A percentile compares a stretch with the other conserved stretches of the same genome.
These are phyloP conservation scores for Cladosporium colombiae DNA, from an alignment of 2,329 filamentous ascomycete genomes.

Conservation along the genomic window DNA sequence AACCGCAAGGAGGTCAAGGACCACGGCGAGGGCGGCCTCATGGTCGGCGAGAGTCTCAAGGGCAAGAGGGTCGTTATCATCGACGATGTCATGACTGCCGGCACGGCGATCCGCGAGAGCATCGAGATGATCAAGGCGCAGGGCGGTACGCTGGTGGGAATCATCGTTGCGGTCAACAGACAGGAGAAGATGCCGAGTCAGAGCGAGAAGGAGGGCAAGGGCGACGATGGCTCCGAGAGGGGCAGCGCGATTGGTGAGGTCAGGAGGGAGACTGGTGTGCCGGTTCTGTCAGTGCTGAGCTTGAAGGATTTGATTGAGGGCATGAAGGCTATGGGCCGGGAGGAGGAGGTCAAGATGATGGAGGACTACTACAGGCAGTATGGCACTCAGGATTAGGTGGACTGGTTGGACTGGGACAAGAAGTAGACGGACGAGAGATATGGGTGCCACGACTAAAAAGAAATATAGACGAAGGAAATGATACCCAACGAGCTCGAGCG, in stretches of 20 bases:
- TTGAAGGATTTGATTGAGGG: slow-evolving; percentile 71
- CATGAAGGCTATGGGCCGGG: slow-evolving; percentile 45
- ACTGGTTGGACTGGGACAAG: too few relatives aligned
- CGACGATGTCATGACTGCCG: slow-evolving; percentile 95
- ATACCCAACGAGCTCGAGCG: background rate
- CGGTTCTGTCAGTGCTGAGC: slow-evolving; percentile 79
- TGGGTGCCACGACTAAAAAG: background rate
- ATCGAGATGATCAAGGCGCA: slow-evolving; percentile 85
- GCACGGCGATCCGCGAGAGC: slow-evolving; percentile 89
- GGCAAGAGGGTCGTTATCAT: slow-evolving; percentile 87
- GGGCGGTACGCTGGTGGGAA: slow-evolving; percentile 81
- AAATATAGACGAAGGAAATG: slow-evolving; percentile 5
- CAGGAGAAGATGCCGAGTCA: slow-evolving; percentile 74
- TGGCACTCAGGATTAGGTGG: slow-evolving; percentile 19
- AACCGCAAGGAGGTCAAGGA: slow-evolving; percentile 96
- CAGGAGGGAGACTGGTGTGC: slow-evolving; percentile 77
- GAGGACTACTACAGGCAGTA: slow-evolving; percentile 66
- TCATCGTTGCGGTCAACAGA: slow-evolving; percentile 85
- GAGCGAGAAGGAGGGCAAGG: slow-evolving; percentile 41
- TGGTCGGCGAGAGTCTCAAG: slow-evolving; percentile 83
- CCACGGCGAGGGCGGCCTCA: slow-evolving; percentile 90
- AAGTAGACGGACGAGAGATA: background rate
- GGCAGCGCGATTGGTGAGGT: slow-evolving; percentile 85
- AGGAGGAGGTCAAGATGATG: slow-evolving; percentile 57
- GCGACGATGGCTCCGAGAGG: slow-evolving; percentile 67